These are phyloP conservation scores for Moesziomyces parantarcticus DNA, from an alignment of 1,284 basidiomycete genomes.

Conservation along the genomic window DNA sequence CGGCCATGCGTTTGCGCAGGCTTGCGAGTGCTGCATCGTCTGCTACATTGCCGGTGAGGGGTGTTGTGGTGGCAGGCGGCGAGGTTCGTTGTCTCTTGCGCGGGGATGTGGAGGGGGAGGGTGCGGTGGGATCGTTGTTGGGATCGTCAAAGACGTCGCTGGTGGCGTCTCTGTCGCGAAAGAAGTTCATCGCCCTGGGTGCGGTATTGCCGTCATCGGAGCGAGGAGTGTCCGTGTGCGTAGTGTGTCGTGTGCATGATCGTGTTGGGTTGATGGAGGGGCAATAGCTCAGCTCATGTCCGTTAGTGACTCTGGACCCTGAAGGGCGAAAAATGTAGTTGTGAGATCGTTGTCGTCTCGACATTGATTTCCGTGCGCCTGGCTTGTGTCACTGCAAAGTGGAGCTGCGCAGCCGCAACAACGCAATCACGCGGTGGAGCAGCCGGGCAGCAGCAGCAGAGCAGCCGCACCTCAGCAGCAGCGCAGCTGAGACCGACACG, in stretches of 20 bases:
- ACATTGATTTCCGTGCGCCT: no score
- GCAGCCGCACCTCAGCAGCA: no score
- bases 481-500: background rate
- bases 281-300: background rate
- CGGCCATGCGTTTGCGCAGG: conserved; percentile 58
- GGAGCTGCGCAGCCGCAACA: no score
- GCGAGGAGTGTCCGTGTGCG: no score
- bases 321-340: no score
- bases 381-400: no score
- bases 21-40: conserved; percentile 53
- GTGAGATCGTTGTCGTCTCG: no score
- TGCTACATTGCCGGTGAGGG: background rate
- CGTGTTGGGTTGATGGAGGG: background rate
- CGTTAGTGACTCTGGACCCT: no score
- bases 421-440: no score
- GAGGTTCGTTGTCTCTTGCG: conserved; percentile 34
- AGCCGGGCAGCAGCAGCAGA: no score
- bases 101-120: conserved; percentile 35
- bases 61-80: background rate
- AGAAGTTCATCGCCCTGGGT: conserved; percentile 38
- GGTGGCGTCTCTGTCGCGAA: conserved; percentile 45
- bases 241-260: no score
- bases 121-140: conserved; percentile 40
- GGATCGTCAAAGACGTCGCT: conserved; percentile 45
- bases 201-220: no score